phyloP scores from a whole-genome alignment of 208 protist genomes.

The Leishmania aethiopica region DNA sequence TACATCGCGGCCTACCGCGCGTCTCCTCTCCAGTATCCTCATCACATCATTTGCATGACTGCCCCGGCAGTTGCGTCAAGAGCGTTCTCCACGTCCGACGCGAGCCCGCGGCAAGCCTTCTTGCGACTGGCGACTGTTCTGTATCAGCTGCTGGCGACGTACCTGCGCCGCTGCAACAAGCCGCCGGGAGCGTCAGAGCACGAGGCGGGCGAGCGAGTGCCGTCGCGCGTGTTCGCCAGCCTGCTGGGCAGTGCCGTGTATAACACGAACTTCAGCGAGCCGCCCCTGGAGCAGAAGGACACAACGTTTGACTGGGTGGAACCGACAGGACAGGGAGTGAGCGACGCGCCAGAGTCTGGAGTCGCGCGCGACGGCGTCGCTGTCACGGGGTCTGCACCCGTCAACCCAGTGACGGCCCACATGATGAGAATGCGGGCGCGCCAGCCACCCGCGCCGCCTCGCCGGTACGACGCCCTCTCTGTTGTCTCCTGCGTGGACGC shows the following conservation, averaged over 20 bases:
- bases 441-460: not conserved
- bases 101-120: not conserved
- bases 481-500: constrained; percentile 24
- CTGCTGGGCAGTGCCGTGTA: constrained; percentile 28
- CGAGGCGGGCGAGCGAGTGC: constrained; percentile 5
- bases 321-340: not conserved
- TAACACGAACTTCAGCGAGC: constrained; percentile 29
- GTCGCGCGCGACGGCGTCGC: not conserved
- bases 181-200: not conserved
- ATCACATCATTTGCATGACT: constrained; percentile 30
- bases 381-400: not conserved
- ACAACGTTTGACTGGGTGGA: constrained; percentile 22
- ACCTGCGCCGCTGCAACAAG: constrained; percentile 25
- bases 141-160: constrained; percentile 14
- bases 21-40: constrained; percentile 40
- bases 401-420: not conserved
- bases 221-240: constrained; percentile 17
- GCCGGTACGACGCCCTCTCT: constrained; percentile 26
- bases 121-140: constrained; percentile 14
- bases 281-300: constrained; percentile 34
- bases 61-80: not conserved
- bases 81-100: not conserved
- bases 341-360: not conserved
- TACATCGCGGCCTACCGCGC: constrained; percentile 25
- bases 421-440: not conserved